Evolutionary conservation across 2,329 filamentous ascomycete species (phyloP).

Genomic region (Tolypocladium tundrense): DNA sequence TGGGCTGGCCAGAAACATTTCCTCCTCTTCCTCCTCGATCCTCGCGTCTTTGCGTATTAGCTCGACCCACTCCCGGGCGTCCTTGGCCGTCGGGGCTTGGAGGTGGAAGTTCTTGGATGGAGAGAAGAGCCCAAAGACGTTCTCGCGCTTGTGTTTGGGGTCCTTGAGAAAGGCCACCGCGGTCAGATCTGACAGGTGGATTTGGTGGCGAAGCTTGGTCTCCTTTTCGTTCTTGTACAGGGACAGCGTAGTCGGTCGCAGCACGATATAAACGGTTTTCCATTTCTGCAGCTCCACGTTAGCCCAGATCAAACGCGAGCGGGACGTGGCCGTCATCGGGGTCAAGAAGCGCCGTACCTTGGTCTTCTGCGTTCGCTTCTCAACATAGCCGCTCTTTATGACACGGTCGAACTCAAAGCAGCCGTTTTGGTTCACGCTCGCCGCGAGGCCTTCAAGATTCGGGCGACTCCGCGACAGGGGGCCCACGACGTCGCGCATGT

Average conservation of each 20-base stretch:
- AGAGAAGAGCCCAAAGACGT: conserved; percentile 89
- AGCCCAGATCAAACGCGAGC: conserved; percentile 3
- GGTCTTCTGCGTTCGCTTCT: conserved; percentile 86
- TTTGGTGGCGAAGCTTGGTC: conserved; percentile 78
- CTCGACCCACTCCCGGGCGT: conserved; percentile 80
- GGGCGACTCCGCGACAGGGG: conserved; percentile 16
- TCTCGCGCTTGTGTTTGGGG: conserved; percentile 73
- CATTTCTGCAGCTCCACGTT: conserved; percentile 52
- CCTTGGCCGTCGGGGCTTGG: conserved; percentile 60
- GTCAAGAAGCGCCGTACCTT: conserved; percentile 49
- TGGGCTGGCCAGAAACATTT: conserved; percentile 65
- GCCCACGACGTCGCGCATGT: conserved; percentile 8
- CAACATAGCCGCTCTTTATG: conserved; percentile 76
- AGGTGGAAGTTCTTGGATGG: conserved; percentile 87
- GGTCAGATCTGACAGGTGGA: conserved; percentile 81
- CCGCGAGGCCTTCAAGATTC: conserved; percentile 54
- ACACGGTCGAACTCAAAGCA: conserved; percentile 94
- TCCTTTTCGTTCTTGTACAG: conserved; percentile 91
- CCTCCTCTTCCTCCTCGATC: conserved; percentile 81
- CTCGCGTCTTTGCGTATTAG: conserved; percentile 69
- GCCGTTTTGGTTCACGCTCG: conserved; percentile 82
- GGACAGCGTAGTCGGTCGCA: conserved; percentile 81
- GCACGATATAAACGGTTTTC: conserved; percentile 81
- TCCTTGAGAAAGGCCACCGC: conserved; percentile 84
- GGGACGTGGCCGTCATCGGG: not conserved